Percentiles rank a stretch among this genome's conserved stretches.
These are phyloP conservation scores for Sporisorium graminicola DNA, from an alignment of 1,284 basidiomycete species.

Conservation along the genomic window DNA sequence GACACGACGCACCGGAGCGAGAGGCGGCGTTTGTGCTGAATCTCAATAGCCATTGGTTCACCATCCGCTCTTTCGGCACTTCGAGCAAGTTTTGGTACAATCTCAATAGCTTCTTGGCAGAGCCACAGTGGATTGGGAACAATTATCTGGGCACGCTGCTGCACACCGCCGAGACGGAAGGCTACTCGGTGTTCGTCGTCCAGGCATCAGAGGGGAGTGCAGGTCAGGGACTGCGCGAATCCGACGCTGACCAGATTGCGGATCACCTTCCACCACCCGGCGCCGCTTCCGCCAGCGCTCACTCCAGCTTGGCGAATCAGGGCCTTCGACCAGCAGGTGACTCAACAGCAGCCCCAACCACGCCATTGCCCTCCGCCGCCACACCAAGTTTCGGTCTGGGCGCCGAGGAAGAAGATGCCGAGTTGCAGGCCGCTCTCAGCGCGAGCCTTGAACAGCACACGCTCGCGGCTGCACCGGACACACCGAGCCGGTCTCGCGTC, in stretches of 20 bases:
- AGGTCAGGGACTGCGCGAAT: slow-evolving; percentile 37
- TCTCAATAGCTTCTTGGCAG: slow-evolving; percentile 63
- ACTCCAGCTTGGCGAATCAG: slow-evolving; percentile 13
- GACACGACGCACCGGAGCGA: slow-evolving; percentile 53
- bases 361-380: slow-evolving; percentile 3
- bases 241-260: slow-evolving; percentile 56
- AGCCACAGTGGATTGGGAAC: slow-evolving; percentile 63
- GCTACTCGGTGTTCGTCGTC: slow-evolving; percentile 66
- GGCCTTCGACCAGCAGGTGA: slow-evolving; percentile 30
- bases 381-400: slow-evolving; percentile 16
- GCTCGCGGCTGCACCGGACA: slow-evolving; percentile 11
- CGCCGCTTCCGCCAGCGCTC: slow-evolving; percentile 1
- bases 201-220: slow-evolving; percentile 36
- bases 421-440: slow-evolving; percentile 61
- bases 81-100: slow-evolving; percentile 63
- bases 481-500: slow-evolving; percentile 38
- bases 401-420: slow-evolving; percentile 43
- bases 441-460: slow-evolving; percentile 49
- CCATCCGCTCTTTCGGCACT: slow-evolving; percentile 61
- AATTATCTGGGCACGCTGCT: slow-evolving; percentile 64
- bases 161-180: slow-evolving; percentile 60
- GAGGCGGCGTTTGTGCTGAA: slow-evolving; percentile 67
- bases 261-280: slow-evolving; percentile 52
- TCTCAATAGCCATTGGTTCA: slow-evolving; percentile 66
- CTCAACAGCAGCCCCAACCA: slow-evolving; percentile 4